Evolutionary conservation across 768 basidiomycete species (phyloP), one percentile per base, ranked within the genome.

Genomic region (Russula sp.): DNA sequence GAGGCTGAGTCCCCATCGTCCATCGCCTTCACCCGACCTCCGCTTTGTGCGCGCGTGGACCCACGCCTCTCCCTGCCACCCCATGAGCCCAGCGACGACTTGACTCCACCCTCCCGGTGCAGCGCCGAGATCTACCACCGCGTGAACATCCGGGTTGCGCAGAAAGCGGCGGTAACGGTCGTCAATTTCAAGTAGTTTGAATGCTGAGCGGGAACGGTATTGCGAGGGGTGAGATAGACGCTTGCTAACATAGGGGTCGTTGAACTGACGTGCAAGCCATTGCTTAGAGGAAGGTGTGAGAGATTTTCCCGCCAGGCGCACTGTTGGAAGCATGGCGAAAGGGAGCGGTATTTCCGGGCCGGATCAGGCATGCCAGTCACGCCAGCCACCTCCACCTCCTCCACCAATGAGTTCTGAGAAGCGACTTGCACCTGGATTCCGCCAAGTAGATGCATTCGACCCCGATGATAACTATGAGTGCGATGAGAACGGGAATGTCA

Each of bases 31-130:
- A 2, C 61, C 61, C 36, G 22, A 22, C 26, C 24, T 24, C 32
- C 8, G 59, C 28, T 42, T 22, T 6, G 40, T 10, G 26, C 51
- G 51, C 26, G 34, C 65, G n/a, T 56, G 55, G 16, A 58, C 69
- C 52, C 68, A 40, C 34, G 63, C 63, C 40, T 73, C 69, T 5
- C 65, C 67, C 34, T 50, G 69, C 80, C 82, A 84, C 3, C 86
- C 85, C n/a, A 91, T 72, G 61, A 83, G 81, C 36, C 78, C 79
- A 0, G 84, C 81, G 16, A 84, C 86, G 13, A 94, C 94, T 72
- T 97, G 94, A 56, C 88, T 89, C 95, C 96, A 98, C 0, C 93
- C 93, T 0, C 94, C 94, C 0, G 95, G 96, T 0, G 94, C 92
- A 0, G 91, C 91, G 18, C 96, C 95, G 24, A 97, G 82, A 74